Percentiles rank a stretch among this genome's conserved stretches.
Evolutionary conservation across 2,329 filamentous ascomycete species (phyloP).

Genomic region (Exophiala aquamarina): DNA sequence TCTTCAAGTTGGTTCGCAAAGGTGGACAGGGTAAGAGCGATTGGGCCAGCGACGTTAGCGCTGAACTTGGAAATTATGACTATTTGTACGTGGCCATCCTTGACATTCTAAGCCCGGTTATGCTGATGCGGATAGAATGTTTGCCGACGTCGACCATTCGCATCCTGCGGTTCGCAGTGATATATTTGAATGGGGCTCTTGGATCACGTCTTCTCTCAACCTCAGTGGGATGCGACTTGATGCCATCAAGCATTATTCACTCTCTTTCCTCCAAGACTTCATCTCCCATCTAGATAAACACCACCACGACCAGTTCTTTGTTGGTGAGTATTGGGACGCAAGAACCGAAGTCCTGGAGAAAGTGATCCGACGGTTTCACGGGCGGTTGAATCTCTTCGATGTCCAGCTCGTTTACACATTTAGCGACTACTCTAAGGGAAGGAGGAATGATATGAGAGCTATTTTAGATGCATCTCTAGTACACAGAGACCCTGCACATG

Average conservation of each 20-base stretch:
- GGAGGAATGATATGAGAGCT: conserved; percentile 58
- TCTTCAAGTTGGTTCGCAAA: conserved; percentile 65
- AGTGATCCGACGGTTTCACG: conserved; percentile 60
- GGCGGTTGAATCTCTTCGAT: conserved; percentile 65
- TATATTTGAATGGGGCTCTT: conserved; percentile 65
- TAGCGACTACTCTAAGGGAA: conserved; percentile 57
- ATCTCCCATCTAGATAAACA: conserved; percentile 55
- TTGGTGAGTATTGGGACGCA: conserved; percentile 70
- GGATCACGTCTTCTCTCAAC: conserved; percentile 62
- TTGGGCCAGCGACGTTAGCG: conserved; percentile 63
- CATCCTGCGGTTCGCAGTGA: conserved; percentile 65
- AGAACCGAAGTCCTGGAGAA: conserved; percentile 55
- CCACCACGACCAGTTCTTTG: conserved; percentile 60
- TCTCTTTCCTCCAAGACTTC: conserved; percentile 65
- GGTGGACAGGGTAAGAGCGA: conserved; percentile 50
- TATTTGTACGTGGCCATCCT: conserved; percentile 32
- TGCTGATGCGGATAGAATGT: conserved; percentile 50
- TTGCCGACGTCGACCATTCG: conserved; percentile 67
- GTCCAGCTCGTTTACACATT: conserved; percentile 70
- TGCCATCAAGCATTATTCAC: conserved; percentile 71
- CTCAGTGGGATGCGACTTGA: conserved; percentile 70
- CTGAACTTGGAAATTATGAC: conserved; percentile 66
- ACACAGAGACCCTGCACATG: conserved; percentile 42
- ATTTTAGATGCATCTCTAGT: conserved; percentile 65
- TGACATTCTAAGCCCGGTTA: neutral